Evolutionary conservation across 2,329 filamentous ascomycete species (phyloP), one percentile per base, ranked within the genome.

Genomic region (Trichoderma polysporum): DNA sequence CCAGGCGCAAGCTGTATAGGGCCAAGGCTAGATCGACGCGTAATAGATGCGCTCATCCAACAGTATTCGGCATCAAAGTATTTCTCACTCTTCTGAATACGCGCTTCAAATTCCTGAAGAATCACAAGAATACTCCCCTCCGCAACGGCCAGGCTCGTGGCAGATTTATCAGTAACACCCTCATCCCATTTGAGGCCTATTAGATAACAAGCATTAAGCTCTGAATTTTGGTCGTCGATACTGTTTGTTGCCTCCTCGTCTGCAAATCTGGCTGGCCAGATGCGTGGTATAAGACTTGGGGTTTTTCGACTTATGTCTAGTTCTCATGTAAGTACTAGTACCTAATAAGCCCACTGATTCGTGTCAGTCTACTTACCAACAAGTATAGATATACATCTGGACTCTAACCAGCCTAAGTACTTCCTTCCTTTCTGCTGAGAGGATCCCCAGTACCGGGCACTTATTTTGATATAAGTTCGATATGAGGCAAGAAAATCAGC

Each of bases 381-480:
- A 22, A 90, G 80, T 37, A 91, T 77, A 67, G 81, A 78, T 2
- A 87, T 80, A 64, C 84, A 87, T 64, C 85, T 82, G 8, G 86
- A 88, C 71, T 90, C 88, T 2, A 91, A 75, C 88, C 88, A 90
- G 12, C 86, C 86, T 0, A 90, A 77, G 56, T 89, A 82, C 13
- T 80, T 78, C 22, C 83, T 84, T 1, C 86, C 85, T 63, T 83
- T 86, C 1, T 81, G 77, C 1, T 82, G 76, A 2, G 86, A 86
- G 7, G 83, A 76, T 1, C 87, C 88, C 89, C 89, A 91, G 75
- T 88, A 91, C 54, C 88, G 86, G 1, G 86, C 81, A 66, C 89
- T 85, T 60, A 91, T 82, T 71, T 85, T 86, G 66, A 88, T 76
- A 71, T 88, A 91, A 61, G 78, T 84, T 64, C 79, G 82, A 73